Base-by-base conservation (phyloP, 768 basidiomycete species). In the Auriscalpium microsporum region DNA sequence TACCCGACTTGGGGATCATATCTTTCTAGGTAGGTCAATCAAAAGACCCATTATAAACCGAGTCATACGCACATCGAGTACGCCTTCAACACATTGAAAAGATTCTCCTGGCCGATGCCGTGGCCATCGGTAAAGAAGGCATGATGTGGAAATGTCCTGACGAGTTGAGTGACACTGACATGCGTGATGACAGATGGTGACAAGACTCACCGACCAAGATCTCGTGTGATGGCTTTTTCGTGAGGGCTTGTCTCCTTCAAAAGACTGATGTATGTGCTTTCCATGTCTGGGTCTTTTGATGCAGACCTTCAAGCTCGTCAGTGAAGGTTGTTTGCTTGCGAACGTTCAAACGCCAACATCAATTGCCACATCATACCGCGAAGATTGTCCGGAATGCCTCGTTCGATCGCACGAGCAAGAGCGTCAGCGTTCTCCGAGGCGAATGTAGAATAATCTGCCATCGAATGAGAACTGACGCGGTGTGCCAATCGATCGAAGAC, bases 51-150 rank as follows among this genome's bases (percentile, higher is more conserved):
- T 10, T 17, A 51, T 45, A 10, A 13, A 44, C 5, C 53, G 36
- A 34, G 48, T 28, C 7, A 28, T 28, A 28, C 48, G 69, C 87
- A 92, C 84, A 98, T 68, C 19, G 93, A 96, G 68, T 98, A 99
- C 10, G 96, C 96, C 68, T 98, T 98, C 35, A 97, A 77, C 37
- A 99, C 94, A 66, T 97, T 98, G 75, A 97, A 97, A 37, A 99
- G 71, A 65, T 95, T 94, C 70, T 97, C 95, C 68, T 98, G 94
- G 2, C 96, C 96, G 28, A 94, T 87, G 9, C 95, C 96, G 63
- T 90, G 88, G 3, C 87, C 93, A 62, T 96, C 90, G 45, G 83
- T 92, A 69, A 98, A 99, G 73, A 92, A 97, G 47, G 90, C 87
- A 64, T 98, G 94, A 66, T 94, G 90, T 23, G 96, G 96, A 71